Percentiles rank a stretch among this genome's conserved stretches.
phyloP scores from a whole-genome alignment of 176 grass and related monocot species.

The Hyparrhenia diplandra region DNA sequence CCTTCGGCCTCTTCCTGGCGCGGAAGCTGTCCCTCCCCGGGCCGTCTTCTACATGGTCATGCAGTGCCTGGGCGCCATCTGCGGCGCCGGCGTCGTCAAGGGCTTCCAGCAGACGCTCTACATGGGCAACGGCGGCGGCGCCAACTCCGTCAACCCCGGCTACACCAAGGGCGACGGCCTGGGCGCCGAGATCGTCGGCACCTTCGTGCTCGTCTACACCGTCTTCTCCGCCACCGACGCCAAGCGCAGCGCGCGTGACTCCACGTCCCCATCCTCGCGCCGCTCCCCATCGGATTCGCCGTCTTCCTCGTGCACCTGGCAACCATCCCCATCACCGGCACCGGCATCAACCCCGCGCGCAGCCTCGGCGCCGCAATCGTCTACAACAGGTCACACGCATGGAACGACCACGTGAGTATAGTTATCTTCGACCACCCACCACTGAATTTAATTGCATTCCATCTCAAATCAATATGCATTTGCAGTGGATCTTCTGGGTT shows the following conservation, averaged over 20 bases:
- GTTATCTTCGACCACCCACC: too few relatives aligned
- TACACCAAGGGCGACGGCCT: constrained; percentile 79
- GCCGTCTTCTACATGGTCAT: constrained; percentile 78
- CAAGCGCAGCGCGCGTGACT: constrained; percentile 80
- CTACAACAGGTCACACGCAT: constrained; percentile 68
- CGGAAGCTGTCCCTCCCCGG: constrained; percentile 60
- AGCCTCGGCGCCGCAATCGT: constrained; percentile 82
- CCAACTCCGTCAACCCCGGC: constrained; percentile 45
- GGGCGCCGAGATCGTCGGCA: constrained; percentile 79
- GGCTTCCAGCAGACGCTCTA: constrained; percentile 61
- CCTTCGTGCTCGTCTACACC: constrained; percentile 79
- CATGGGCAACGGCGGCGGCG: constrained; percentile 53
- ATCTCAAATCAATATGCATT: too few relatives aligned
- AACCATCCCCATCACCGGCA: constrained; percentile 91
- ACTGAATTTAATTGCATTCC: too few relatives aligned
- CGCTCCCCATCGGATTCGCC: constrained; percentile 82
- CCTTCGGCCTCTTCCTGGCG: constrained; percentile 83
- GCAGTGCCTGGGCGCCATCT: constrained; percentile 88
- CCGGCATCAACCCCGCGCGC: constrained; percentile 83
- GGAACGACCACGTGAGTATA: constrained; percentile 79
- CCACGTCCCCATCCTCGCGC: constrained; percentile 83
- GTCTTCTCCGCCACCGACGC: constrained; percentile 91
- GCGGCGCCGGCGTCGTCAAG: constrained; percentile 80
- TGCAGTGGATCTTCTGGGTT: constrained; percentile 97
- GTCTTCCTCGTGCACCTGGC: constrained; percentile 94